These are phyloP conservation scores for Leavenworthia alabamica DNA, from an alignment of 345 rosid species.

Conservation along the genomic window DNA sequence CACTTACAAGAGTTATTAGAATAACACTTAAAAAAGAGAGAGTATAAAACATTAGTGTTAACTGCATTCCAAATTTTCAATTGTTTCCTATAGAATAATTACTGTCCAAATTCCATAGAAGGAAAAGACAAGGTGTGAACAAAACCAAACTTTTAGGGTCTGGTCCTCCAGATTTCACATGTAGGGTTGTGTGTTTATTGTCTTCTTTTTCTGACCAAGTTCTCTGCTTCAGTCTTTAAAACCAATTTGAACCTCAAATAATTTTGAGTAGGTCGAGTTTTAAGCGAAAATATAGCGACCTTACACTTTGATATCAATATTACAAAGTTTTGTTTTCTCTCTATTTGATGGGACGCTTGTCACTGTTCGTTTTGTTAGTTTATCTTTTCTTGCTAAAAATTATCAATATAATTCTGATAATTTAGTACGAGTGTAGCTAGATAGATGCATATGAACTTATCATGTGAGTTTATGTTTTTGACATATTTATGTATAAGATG, in stretches of 20 bases:
- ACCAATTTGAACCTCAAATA: neutral
- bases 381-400: neutral
- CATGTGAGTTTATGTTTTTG: neutral
- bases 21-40: too few species aligned
- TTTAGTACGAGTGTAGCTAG: neutral
- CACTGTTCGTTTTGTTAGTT: neutral
- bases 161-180: constrained; percentile 21
- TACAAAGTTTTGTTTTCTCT: neutral
- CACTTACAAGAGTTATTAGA: too few species aligned
- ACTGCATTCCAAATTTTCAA: neutral
- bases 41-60: neutral
- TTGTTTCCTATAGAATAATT: neutral
- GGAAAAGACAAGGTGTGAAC: constrained; percentile 28
- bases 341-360: neutral
- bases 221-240: neutral
- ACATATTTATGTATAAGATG: neutral
- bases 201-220: constrained; percentile 6
- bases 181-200: constrained; percentile 23
- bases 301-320: neutral
- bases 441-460: neutral
- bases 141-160: constrained; percentile 27
- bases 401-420: neutral
- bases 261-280: neutral
- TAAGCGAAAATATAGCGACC: neutral
- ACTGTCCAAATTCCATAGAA: constrained; percentile 2